phyloP scores from a whole-genome alignment of 1,284 basidiomycete genomes.

The Cutaneotrichosporon sp. region DNA sequence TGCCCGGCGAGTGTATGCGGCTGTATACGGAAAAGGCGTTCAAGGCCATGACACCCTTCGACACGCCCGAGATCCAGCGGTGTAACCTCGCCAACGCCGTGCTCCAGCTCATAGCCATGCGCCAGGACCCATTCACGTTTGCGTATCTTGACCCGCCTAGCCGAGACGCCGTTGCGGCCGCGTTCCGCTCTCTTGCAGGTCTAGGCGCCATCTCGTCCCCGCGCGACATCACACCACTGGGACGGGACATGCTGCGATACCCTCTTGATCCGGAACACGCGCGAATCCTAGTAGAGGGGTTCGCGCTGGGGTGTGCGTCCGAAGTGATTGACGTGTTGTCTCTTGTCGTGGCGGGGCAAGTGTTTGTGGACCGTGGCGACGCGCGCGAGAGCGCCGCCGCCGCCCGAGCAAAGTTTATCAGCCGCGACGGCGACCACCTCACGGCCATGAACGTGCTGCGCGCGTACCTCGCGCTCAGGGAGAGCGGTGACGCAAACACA shows the following conservation, averaged over 20 bases:
- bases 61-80: slow-evolving; percentile 81
- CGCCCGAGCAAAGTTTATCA: slow-evolving; percentile 70
- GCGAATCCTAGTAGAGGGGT: slow-evolving; percentile 68
- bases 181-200: slow-evolving; percentile 68
- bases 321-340: slow-evolving; percentile 76
- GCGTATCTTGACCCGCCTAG: slow-evolving; percentile 82
- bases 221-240: slow-evolving; percentile 62
- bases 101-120: slow-evolving; percentile 75
- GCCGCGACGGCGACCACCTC: slow-evolving; percentile 82
- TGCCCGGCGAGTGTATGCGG: slow-evolving; percentile 76
- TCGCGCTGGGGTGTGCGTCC: slow-evolving; percentile 56
- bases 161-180: slow-evolving; percentile 59
- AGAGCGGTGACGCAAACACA: slow-evolving; percentile 49
- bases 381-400: slow-evolving; percentile 65
- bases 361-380: slow-evolving; percentile 59
- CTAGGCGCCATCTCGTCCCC: slow-evolving; percentile 66
- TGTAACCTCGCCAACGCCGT: slow-evolving; percentile 76
- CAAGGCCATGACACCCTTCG: slow-evolving; percentile 58
- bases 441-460: slow-evolving; percentile 78
- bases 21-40: slow-evolving; percentile 79
- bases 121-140: slow-evolving; percentile 68
- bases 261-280: slow-evolving; percentile 79
- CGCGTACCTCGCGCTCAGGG: slow-evolving; percentile 58
- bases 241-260: slow-evolving; percentile 71
- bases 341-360: slow-evolving; percentile 61